Base-by-base conservation (phyloP, 345 rosid genomes). In the Cardamine occulta region DNA sequence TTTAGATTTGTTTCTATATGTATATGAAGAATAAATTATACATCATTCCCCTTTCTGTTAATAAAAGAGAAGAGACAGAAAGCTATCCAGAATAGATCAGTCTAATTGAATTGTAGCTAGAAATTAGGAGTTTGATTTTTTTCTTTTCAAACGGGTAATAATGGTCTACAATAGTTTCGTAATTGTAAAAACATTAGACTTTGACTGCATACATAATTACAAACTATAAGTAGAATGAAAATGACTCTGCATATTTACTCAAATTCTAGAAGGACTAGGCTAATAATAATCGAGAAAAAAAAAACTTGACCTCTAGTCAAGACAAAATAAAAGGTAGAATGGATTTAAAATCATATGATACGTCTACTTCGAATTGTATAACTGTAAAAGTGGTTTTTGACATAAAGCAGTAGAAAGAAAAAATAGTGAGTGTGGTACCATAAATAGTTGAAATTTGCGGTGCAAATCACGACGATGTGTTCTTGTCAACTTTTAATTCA, bases 381-480 rank as follows among this genome's bases (percentile, higher is more conserved):
- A 63, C 54, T 54, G 26, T 35, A 70, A 63, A 77, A 77, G 76
- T 51, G 35, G 14, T 24, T 48, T 77, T 55, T 39, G 66, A 57
- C 72, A 35, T 63, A 55, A 70, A 63, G 72, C 65, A 76, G 37
- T 60, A 60, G 7, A 4, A 18, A n/a, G 6, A 14, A 37, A 34
- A 18, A 23, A 56, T 17, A 39, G 62, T 29, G 13, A 66, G 61
- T 21, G 44, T 48, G 52, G 72, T 74, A 44, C 67, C 74, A 60
- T 19, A 51, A 61, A 75, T 68, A 68, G 74, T 75, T 59, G 39
- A 60, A 44, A 53, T 31, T 54, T 68, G 63, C 49, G 57, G 74
- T 68, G 74, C 73, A 75, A 73, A 73, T 52, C 69, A 40, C 18
- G 51, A 37, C 44, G 10, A 49, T 15, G 24, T 65, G 42, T 51